Evolutionary conservation across 139 green algal species (phyloP), one percentile per base, ranked within the genome.

Genomic region (Dunaliella primolecta): DNA sequence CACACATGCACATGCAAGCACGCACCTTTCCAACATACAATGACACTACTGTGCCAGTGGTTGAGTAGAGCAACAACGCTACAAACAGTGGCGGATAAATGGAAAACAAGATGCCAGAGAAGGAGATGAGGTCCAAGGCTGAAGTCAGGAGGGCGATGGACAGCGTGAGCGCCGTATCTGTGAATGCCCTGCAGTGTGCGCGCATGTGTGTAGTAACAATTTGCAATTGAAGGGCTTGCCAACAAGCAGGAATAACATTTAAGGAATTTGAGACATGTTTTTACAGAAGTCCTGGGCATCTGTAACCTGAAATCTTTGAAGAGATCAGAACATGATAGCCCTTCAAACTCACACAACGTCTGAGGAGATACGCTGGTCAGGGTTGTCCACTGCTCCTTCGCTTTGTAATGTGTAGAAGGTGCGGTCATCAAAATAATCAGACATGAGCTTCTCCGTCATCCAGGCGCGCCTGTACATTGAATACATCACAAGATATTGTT

Each of bases 1-100:
- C n/a, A n/a, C n/a, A n/a, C n/a, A n/a, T n/a, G n/a, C n/a, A n/a
- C n/a, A n/a, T n/a, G n/a, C n/a, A n/a, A 64, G 46, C 79, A 33
- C 85, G 0, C 34, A 93, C 89, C 87, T 91, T 92, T 11, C 92
- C 91, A 27, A 95, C 83, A 3, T 31, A 30, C 2, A 95, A 79
- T 27, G 92, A 96, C 33, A 95, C 89, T 2, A 86, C 92, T 1
- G 97, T 99, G 57, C 97, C 97, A 0, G 96, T 96, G 15, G 98
- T 36, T 0, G 95, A 94, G 88, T 99, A 99, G 1, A 95, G 81
- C 0, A 98, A 36, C 36, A 99, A 90, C 20, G 95, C 97, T 7
- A 83, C 91, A 90, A 99, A 99, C 32, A 99, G 93, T 0, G 97
- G 97, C 0, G 97, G 97, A 89, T 99, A 99, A 86, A 99, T 99